Evolutionary conservation across 192 early-diverging fungal genomes (phyloP), one percentile per base, ranked within the genome.

Genomic region (Rhizophagus sp.): DNA sequence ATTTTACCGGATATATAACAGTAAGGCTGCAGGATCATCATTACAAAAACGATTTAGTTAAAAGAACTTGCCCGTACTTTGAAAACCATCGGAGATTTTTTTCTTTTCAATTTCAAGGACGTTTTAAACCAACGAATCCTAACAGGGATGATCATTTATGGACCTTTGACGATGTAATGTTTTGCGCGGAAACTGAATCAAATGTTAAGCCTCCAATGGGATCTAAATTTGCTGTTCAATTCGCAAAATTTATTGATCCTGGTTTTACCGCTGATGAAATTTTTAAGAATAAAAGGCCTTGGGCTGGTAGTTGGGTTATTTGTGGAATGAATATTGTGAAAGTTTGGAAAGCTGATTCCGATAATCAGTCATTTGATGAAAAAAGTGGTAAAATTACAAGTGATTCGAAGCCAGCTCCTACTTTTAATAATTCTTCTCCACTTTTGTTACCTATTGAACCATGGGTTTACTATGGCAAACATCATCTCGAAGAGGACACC

Each of bases 61-160:
- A 27, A 41, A 33, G 62, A 62, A 77, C 74, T 12, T 80, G 63
- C 62, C 13, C 80, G 1, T 85, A 85, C 72, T 85, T 85, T 78
- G 80, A 81, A 49, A 52, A 72, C 15, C 80, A 65, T 25, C 63
- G 75, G 13, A 61, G 84, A 52, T 52, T 83, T 36, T 85, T 85
- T 67, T 85, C 84, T 30, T 73, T 85, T 34, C 84, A 85, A 66
- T 81, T 81, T 80, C 84, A 85, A 81, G 84, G 84, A 41, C 80
- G 84, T 25, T 85, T 85, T 73, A 85, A 81, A 39, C 62, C 84
- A 33, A 83, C 84, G 57, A 85, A 85, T 68, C 12, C 52, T 8
- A 6, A 39, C 15, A 65, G 72, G 36, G 39, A 50, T 15, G 80
- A 85, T 39, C 13, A 66, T 25, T 62, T 81, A 3, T 85, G 84